Conservation (phyloP, 2,329 filamentous ascomycete genomes). For the Ceratocystis variospora region DNA sequence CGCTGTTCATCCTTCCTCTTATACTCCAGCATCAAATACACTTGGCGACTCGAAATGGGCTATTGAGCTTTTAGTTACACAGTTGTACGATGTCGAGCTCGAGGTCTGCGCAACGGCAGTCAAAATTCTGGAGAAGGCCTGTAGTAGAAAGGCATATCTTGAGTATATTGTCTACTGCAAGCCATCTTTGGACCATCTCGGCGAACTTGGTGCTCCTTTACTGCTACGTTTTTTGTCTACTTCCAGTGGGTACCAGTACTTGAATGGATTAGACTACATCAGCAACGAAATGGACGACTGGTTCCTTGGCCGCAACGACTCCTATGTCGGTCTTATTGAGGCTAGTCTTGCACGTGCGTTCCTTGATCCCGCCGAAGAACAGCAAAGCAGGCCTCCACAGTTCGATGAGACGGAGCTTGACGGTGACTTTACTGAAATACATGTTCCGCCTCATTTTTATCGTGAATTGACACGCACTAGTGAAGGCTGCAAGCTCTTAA, state of each 20-base stretch:
- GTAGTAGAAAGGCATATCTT: slow-evolving; percentile 77
- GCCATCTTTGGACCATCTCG: slow-evolving; percentile 84
- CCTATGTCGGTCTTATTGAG: slow-evolving; percentile 88
- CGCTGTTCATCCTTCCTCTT: slow-evolving; percentile 40
- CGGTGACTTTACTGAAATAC: slow-evolving; percentile 44
- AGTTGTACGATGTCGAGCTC: slow-evolving; percentile 92
- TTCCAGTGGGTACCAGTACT: slow-evolving; percentile 92
- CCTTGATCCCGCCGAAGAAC: slow-evolving; percentile 47
- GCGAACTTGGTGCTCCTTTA: slow-evolving; percentile 88
- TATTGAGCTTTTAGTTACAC: slow-evolving; percentile 90
- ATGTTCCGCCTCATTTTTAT: slow-evolving; percentile 95
- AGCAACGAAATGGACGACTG: slow-evolving; percentile 99
- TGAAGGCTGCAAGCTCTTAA: slow-evolving; percentile 79
- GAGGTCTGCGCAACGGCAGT: slow-evolving; percentile 93
- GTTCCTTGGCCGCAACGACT: slow-evolving; percentile 93
- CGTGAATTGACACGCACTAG: slow-evolving; percentile 82
- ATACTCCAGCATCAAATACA: slow-evolving; percentile 5
- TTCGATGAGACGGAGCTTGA: slow-evolving; percentile 46
- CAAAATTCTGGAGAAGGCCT: slow-evolving; percentile 94
- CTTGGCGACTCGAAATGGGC: slow-evolving; percentile 73
- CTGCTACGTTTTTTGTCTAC: slow-evolving; percentile 87
- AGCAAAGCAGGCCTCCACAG: slow-evolving; percentile 42
- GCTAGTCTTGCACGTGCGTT: slow-evolving; percentile 86
- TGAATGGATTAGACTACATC: slow-evolving; percentile 94
- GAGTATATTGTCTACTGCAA: slow-evolving; percentile 96